A percentile compares a stretch with the other conserved stretches of the same genome.
Conservation (phyloP, 805 yeast species). For the Kluyveromyces lactis region DNA sequence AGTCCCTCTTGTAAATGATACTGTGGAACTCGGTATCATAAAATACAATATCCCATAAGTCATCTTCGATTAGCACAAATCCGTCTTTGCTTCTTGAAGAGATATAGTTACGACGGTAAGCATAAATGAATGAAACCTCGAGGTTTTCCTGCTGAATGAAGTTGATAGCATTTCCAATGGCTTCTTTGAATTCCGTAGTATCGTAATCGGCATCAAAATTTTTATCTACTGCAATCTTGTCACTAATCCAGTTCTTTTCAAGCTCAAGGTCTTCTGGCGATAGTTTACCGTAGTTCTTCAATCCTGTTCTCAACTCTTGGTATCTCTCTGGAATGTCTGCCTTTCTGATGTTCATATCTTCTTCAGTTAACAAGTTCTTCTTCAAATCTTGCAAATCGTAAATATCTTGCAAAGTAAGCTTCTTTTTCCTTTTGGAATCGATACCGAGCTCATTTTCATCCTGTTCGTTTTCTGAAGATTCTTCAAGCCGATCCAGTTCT, state of each 20-base stretch:
- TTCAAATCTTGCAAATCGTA: conserved; percentile 91
- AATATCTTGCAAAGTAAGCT: conserved; percentile 66
- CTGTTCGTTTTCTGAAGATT: conserved; percentile 26
- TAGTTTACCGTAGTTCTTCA: conserved; percentile 57
- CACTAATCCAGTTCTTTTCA: conserved; percentile 79
- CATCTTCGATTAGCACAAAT: conserved; percentile 59
- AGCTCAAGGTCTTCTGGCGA: conserved; percentile 56
- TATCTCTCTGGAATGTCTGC: conserved; percentile 89
- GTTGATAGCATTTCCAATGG: conserved; percentile 64
- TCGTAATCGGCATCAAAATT: conserved; percentile 31
- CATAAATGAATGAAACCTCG: conserved; percentile 94
- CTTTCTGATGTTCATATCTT: conserved; percentile 78
- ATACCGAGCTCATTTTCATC: conserved; percentile 34
- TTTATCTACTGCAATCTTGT: conserved; percentile 52
- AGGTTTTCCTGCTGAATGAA: conserved; percentile 68
- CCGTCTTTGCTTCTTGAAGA: conserved; percentile 36
- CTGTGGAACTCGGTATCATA: conserved; percentile 87
- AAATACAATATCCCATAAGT: conserved; percentile 83
- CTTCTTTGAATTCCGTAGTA: conserved; percentile 48
- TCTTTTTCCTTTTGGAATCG: conserved; percentile 24
- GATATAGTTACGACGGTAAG: conserved; percentile 85
- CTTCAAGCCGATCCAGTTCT: conserved; percentile 36
- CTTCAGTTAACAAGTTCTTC: conserved; percentile 84
- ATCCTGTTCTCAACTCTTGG: conserved; percentile 61
- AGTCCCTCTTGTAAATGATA: conserved; percentile 61